phyloP scores from a whole-genome alignment of 495 filamentous ascomycete genomes.

The Bathelium albidoporum region DNA sequence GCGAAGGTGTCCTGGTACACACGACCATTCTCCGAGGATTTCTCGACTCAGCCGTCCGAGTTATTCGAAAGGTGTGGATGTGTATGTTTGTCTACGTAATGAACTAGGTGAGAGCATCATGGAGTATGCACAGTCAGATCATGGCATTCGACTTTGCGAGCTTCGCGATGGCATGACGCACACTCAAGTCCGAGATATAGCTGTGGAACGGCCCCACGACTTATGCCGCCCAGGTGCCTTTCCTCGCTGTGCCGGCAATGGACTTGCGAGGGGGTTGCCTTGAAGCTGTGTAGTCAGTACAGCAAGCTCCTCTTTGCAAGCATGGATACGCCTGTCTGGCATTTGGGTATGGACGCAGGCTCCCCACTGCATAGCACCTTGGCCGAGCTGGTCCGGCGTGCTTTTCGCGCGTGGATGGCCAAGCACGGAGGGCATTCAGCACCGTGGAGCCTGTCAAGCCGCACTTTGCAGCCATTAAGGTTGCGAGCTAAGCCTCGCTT shows the following conservation, averaged over 20 bases:
- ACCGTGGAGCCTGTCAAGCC: no score
- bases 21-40: background rate
- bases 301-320: no score
- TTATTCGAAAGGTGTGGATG: background rate
- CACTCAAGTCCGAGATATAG: background rate
- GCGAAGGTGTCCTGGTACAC: background rate
- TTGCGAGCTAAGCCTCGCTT: background rate
- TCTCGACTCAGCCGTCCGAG: background rate
- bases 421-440: no score
- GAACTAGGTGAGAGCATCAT: background rate
- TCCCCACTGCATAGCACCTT: no score
- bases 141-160: background rate
- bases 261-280: no score
- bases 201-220: no score
- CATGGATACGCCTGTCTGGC: background rate
- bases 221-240: no score
- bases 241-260: no score
- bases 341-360: background rate
- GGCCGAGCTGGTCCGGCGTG: background rate
- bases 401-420: no score
- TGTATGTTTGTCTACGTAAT: no score
- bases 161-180: background rate
- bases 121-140: background rate
- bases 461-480: background rate
- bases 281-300: no score